Conservation (phyloP, 805 yeast genomes). For the Schwanniomyces polymorphus region DNA sequence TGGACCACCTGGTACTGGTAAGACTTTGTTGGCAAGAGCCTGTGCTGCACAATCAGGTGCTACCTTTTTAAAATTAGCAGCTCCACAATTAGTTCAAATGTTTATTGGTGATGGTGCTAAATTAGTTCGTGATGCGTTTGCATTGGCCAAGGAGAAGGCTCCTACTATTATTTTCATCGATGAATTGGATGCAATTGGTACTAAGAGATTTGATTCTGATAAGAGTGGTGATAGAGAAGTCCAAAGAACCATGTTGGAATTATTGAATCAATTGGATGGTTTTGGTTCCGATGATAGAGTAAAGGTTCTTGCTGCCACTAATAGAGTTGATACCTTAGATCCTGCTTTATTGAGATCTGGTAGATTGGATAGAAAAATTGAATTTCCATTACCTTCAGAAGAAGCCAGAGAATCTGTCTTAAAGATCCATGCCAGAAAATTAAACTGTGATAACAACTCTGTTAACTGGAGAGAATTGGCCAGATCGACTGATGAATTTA, state of each 20-base stretch:
- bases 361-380: constrained; percentile 95
- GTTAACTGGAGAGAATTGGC: constrained; percentile 99
- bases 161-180: constrained; percentile 48
- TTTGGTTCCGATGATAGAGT: constrained; percentile 97
- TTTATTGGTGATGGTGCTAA: constrained; percentile 50
- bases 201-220: constrained; percentile 46
- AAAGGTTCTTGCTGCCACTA: constrained; percentile 96
- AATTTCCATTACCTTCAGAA: constrained; percentile 96
- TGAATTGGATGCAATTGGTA: constrained; percentile 49
- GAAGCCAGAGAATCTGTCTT: constrained; percentile 96
- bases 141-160: constrained; percentile 47
- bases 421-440: constrained; percentile 95
- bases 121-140: constrained; percentile 47
- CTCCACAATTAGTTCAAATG: constrained; percentile 48
- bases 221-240: constrained; percentile 48
- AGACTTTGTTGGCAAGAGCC: constrained; percentile 47
- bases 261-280: constrained; percentile 70
- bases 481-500: constrained; percentile 96
- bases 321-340: constrained; percentile 95
- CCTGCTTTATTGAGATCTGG: constrained; percentile 99
- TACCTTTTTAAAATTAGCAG: constrained; percentile 44
- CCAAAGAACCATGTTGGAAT: constrained; percentile 50
- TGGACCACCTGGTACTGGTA: constrained; percentile 52
- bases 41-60: constrained; percentile 51
- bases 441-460: constrained; percentile 81